Evolutionary conservation across 169 alveolate species (phyloP).

Genomic region (Plasmodium malariae): DNA sequence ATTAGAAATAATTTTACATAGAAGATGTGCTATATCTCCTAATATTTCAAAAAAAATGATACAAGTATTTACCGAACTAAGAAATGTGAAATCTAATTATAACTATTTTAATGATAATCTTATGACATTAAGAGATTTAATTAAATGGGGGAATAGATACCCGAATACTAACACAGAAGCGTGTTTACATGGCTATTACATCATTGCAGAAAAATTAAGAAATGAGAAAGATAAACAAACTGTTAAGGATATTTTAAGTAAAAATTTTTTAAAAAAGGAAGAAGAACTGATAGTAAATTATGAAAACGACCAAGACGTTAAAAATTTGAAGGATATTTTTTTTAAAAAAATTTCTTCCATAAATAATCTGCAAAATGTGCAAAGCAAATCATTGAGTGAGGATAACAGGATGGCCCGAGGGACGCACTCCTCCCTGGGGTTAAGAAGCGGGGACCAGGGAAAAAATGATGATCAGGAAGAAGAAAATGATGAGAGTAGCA

Average conservation of each 20-base stretch:
- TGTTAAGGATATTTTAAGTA: constrained; percentile 86
- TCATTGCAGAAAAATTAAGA: constrained; percentile 96
- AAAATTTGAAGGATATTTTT: constrained; percentile 20
- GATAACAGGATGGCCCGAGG: constrained; percentile 6
- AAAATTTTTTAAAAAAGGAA: constrained; percentile 56
- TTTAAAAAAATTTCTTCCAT: constrained; percentile 11
- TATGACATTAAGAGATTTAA: constrained; percentile 98
- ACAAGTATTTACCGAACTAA: constrained; percentile 93
- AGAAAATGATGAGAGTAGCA: too few species aligned
- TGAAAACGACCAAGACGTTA: constrained; percentile 23
- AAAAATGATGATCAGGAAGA: too few species aligned
- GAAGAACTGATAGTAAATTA: constrained; percentile 16
- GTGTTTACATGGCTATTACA: constrained; percentile 93
- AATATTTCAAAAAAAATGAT: constrained; percentile 95
- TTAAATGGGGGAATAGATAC: constrained; percentile 98
- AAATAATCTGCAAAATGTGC: not conserved
- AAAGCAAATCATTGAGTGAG: constrained; percentile 17
- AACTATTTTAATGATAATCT: constrained; percentile 82
- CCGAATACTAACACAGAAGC: constrained; percentile 88
- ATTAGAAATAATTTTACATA: constrained; percentile 93
- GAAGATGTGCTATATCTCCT: constrained; percentile 95
- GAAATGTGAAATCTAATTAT: constrained; percentile 89
- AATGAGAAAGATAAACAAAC: constrained; percentile 89
- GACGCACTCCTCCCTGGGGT: not conserved
- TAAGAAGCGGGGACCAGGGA: too few species aligned